phyloP scores from a whole-genome alignment of 352 stramenopile genomes.

The Thraustochytrium sp. region DNA sequence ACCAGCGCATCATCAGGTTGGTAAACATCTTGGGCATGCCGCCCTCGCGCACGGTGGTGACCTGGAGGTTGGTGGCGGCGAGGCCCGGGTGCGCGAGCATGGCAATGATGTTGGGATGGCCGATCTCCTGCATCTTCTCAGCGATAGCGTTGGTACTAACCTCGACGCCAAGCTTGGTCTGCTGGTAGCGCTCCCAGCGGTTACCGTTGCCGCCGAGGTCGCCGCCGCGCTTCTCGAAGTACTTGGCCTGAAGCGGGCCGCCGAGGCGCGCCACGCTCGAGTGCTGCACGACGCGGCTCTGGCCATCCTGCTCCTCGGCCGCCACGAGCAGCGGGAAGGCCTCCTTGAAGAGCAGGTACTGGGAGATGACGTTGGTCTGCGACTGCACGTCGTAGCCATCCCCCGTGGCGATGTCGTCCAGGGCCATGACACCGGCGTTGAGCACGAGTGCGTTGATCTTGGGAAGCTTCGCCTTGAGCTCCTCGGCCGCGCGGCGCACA shows the following conservation, averaged over 20 bases:
- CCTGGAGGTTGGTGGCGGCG: conserved; percentile 50
- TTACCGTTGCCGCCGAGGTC: conserved; percentile 54
- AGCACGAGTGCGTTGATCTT: not conserved
- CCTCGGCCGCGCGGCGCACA: conserved; percentile 50
- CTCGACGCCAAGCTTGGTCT: conserved; percentile 53
- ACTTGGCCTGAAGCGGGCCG: conserved; percentile 4
- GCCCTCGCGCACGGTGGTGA: conserved; percentile 38
- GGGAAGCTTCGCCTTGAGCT: conserved; percentile 41
- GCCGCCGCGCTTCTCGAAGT: conserved; percentile 50
- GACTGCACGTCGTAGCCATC: conserved; percentile 62
- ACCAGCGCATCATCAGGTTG: conserved; percentile 5
- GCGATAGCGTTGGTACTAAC: conserved; percentile 53
- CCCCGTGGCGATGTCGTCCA: conserved; percentile 50
- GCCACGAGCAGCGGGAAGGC: conserved; percentile 53
- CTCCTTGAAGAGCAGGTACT: conserved; percentile 57
- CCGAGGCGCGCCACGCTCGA: conserved; percentile 41
- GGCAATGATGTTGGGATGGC: conserved; percentile 43
- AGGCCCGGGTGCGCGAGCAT: conserved; percentile 46
- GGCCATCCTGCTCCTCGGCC: conserved; percentile 47
- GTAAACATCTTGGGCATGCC: conserved; percentile 24
- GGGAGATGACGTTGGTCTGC: conserved; percentile 59
- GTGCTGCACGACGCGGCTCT: conserved; percentile 58
- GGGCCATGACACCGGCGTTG: conserved; percentile 58
- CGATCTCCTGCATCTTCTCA: conserved; percentile 49
- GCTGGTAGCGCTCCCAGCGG: conserved; percentile 47